Percentiles rank a stretch among this genome's conserved stretches.
Conservation (phyloP, 805 yeast genomes). For the Yarrowia hollandica region DNA sequence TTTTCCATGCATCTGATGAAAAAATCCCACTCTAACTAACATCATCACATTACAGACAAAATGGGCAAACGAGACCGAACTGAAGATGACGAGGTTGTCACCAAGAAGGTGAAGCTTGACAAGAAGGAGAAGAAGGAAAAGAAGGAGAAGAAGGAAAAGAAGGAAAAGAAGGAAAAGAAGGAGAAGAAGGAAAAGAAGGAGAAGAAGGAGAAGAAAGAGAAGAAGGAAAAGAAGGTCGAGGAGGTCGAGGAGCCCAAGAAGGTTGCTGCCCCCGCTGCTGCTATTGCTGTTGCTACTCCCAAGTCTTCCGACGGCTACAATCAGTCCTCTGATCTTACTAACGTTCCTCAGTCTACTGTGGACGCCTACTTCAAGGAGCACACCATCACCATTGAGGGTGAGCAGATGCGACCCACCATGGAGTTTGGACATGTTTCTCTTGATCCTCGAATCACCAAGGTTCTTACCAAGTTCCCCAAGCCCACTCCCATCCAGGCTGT, state of each 20-base stretch:
- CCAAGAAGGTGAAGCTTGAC: conserved; percentile 31
- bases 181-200: conserved; percentile 41
- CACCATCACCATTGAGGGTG: conserved; percentile 79
- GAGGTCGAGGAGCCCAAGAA: conserved; percentile 38
- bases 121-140: conserved; percentile 35
- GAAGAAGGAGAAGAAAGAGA: conserved; percentile 45
- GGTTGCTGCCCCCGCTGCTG: conserved; percentile 39
- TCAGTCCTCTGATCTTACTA: conserved; percentile 8
- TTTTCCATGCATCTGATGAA: conserved; percentile 21
- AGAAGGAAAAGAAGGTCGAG: conserved; percentile 40
- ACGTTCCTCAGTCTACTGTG: conserved; percentile 45
- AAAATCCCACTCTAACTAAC: background rate
- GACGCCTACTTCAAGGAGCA: conserved; percentile 64
- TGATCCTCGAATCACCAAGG: conserved; percentile 56
- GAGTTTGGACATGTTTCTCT: conserved; percentile 63
- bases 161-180: conserved; percentile 38
- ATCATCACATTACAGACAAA: background rate
- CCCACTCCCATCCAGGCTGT: conserved; percentile 97
- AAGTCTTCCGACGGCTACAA: conserved; percentile 8
- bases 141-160: conserved; percentile 37
- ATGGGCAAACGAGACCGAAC: conserved; percentile 30
- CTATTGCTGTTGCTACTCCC: background rate
- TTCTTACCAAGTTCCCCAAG: conserved; percentile 69
- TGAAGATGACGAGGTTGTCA: conserved; percentile 23
- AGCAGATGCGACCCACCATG: conserved; percentile 66